Percentiles rank a stretch among this genome's conserved stretches.
phyloP scores from a whole-genome alignment of 352 stramenopile species.

The Globisporangium cystogenes region DNA sequence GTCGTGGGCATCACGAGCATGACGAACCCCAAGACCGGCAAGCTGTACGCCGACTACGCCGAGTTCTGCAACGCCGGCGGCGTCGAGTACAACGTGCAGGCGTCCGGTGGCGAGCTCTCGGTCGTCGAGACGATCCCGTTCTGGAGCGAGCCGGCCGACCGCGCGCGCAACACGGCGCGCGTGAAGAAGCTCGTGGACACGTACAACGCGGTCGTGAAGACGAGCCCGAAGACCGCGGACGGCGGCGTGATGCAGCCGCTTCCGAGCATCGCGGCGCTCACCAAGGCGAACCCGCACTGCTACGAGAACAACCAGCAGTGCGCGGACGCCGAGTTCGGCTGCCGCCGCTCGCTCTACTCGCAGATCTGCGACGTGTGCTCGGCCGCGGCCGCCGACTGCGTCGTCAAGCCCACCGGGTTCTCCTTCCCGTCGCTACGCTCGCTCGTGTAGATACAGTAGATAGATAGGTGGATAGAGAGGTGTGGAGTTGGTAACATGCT shows the following conservation, averaged over 20 bases:
- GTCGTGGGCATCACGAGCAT: constrained; percentile 55
- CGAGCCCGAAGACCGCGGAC: neutral
- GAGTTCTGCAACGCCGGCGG: constrained; percentile 44
- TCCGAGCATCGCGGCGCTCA: constrained; percentile 31
- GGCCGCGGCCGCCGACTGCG: constrained; percentile 4
- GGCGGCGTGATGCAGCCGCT: constrained; percentile 41
- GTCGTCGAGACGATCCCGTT: neutral
- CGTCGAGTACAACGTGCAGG: no score
- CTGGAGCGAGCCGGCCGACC: neutral
- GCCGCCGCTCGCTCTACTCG: constrained; percentile 46
- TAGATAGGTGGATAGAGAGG: no score
- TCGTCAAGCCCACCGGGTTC: no score
- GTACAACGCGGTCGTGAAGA: no score
- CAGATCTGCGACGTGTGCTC: constrained; percentile 61
- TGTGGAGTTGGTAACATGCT: no score
- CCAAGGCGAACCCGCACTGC: constrained; percentile 51
- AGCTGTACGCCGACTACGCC: constrained; percentile 25
- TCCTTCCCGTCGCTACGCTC: no score
- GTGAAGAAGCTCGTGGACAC: no score
- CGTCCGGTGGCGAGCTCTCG: neutral
- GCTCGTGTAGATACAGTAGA: no score
- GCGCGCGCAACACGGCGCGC: neutral
- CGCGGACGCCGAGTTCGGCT: constrained; percentile 34
- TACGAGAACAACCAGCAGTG: constrained; percentile 61
- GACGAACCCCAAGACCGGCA: constrained; percentile 12